A percentile compares a stretch with the other conserved stretches of the same genome.
Evolutionary conservation across 305 asterid species (phyloP).

Genomic region (Solanum hybrid): DNA sequence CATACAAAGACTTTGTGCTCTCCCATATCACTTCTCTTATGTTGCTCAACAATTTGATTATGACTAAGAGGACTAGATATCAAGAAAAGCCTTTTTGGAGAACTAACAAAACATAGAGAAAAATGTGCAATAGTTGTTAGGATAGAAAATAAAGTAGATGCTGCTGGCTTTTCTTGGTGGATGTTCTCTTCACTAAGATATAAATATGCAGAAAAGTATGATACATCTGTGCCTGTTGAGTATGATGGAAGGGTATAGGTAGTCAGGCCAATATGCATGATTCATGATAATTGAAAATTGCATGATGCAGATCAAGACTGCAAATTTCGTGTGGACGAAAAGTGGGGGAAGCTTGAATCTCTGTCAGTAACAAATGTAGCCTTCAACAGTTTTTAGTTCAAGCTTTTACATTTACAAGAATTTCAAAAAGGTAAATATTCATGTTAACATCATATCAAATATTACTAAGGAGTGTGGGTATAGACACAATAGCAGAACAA

Average conservation of each 20-base stretch:
- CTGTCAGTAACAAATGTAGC: neutral
- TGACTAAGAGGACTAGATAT: neutral
- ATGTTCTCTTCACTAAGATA: neutral
- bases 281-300: neutral
- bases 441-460: neutral
- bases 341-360: neutral
- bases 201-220: constrained; percentile 2
- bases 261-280: constrained; percentile 18
- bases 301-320: neutral
- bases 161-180: neutral
- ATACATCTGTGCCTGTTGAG: constrained; percentile 10
- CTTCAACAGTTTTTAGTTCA: neutral
- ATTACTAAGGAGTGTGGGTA: neutral
- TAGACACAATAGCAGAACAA: neutral
- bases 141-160: neutral
- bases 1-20: constrained; percentile 1
- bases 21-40: neutral
- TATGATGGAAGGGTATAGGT: constrained; percentile 10
- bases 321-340: neutral
- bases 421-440: neutral
- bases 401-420: neutral
- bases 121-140: neutral
- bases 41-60: neutral
- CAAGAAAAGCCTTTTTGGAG: neutral
- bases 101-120: neutral